A percentile compares a stretch with the other conserved stretches of the same genome.
Evolutionary conservation across 331 rosid genomes (phyloP).

Genomic region (Erythrophleum ivorense): DNA sequence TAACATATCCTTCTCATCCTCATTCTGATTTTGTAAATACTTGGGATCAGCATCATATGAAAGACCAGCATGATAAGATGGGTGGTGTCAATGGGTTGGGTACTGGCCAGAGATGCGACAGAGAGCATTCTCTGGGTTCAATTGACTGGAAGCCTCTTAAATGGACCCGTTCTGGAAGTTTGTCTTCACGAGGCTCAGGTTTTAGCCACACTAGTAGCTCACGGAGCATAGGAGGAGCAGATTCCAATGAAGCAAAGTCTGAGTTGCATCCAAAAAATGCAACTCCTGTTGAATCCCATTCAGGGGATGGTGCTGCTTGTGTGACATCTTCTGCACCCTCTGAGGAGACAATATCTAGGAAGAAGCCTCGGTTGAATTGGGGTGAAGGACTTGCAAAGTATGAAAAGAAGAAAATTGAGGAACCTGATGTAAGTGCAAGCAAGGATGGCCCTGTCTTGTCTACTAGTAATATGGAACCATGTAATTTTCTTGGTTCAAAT

Average conservation of each 20-base stretch:
- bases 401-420: constrained; percentile 90
- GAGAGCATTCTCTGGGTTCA: constrained; percentile 63
- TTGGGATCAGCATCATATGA: constrained; percentile 73
- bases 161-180: constrained; percentile 91
- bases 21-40: constrained; percentile 66
- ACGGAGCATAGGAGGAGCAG: constrained; percentile 67
- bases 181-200: constrained; percentile 91
- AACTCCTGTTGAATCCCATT: constrained; percentile 62
- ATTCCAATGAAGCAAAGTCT: constrained; percentile 64
- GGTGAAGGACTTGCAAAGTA: constrained; percentile 98
- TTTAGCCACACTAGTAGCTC: constrained; percentile 81
- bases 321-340: constrained; percentile 74
- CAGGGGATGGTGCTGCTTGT: constrained; percentile 82
- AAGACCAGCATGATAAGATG: constrained; percentile 77
- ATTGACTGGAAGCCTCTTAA: constrained; percentile 89
- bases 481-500: constrained; percentile 54
- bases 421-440: constrained; percentile 59
- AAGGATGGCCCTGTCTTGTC: constrained; percentile 63
- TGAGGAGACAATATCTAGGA: constrained; percentile 76
- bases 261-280: constrained; percentile 62
- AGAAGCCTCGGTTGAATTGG: constrained; percentile 95
- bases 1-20: constrained; percentile 59
- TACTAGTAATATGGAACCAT: constrained; percentile 53
- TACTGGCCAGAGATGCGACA: constrained; percentile 66
- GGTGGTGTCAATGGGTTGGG: constrained; percentile 62